Percentiles rank a stretch among this genome's conserved stretches.
Evolutionary conservation across 2,329 filamentous ascomycete genomes (phyloP).

Genomic region (Ophiobolus disseminans): DNA sequence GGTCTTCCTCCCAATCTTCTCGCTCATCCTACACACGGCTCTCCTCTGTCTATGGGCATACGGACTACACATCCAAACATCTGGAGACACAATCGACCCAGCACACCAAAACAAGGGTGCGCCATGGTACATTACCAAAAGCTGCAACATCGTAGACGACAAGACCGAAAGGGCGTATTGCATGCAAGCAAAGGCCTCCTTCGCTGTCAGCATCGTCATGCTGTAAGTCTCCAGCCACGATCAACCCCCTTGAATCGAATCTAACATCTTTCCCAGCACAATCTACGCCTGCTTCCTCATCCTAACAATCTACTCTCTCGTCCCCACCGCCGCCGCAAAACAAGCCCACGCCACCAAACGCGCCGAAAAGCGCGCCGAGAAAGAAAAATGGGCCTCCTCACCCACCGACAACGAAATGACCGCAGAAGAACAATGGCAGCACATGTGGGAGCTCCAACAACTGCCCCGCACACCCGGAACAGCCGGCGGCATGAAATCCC

Average conservation of each 20-base stretch:
- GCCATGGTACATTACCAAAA: conserved; percentile 78
- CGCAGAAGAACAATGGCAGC: conserved; percentile 50
- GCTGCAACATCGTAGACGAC: conserved; percentile 67
- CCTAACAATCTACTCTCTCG: conserved; percentile 64
- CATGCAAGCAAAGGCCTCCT: conserved; percentile 70
- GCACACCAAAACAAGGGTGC: conserved; percentile 66
- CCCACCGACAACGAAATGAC: conserved; percentile 42
- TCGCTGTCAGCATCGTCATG: conserved; percentile 70
- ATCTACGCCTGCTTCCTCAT: conserved; percentile 67
- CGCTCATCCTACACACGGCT: conserved; percentile 63
- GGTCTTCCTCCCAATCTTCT: conserved; percentile 72
- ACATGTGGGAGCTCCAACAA: conserved; percentile 52
- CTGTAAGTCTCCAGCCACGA: conserved; percentile 61
- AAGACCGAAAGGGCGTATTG: conserved; percentile 66
- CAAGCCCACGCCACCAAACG: conserved; percentile 29
- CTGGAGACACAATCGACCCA: conserved; percentile 74
- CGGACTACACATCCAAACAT: conserved; percentile 74
- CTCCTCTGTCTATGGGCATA: conserved; percentile 69
- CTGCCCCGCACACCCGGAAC: conserved; percentile 45
- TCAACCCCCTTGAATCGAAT: neutral
- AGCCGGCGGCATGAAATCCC: conserved; percentile 35
- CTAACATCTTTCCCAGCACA: conserved; percentile 51
- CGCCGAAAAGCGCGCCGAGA: conserved; percentile 46
- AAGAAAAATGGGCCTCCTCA: conserved; percentile 42
- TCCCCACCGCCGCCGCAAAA: conserved; percentile 50